phyloP scores from a whole-genome alignment of 352 stramenopile species.

The Globisporangium megalacanthum region DNA sequence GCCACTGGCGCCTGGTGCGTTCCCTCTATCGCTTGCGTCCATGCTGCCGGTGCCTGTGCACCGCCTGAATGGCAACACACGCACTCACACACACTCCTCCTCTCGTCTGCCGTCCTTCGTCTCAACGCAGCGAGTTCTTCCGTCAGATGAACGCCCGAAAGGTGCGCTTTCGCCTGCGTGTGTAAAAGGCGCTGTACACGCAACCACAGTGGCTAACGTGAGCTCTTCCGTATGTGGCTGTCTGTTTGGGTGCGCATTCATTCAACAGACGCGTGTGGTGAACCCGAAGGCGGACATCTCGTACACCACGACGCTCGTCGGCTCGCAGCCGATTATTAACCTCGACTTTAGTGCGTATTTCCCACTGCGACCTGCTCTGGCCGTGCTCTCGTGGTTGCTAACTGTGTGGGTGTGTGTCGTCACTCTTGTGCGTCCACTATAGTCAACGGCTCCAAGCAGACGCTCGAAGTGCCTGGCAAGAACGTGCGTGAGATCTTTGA shows the following conservation, averaged over 20 bases:
- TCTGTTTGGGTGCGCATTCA: not conserved
- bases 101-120: no score
- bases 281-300: constrained; percentile 79
- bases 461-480: constrained; percentile 61
- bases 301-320: constrained; percentile 50
- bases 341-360: constrained; percentile 75
- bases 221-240: not conserved
- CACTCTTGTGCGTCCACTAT: not conserved
- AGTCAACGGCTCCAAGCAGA: constrained; percentile 79
- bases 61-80: no score
- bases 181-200: not conserved
- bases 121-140: constrained; percentile 68
- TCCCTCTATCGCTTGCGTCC: not conserved
- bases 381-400: not conserved
- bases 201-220: not conserved
- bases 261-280: constrained; percentile 47
- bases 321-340: constrained; percentile 57
- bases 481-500: constrained; percentile 83
- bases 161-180: constrained; percentile 20
- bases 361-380: not conserved
- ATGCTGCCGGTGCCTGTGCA: no score
- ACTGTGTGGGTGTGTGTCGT: constrained; percentile 4
- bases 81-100: no score
- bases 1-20: constrained; percentile 74
- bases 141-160: constrained; percentile 76